Conservation (phyloP, 164 flowering plant species). For the Akebia trifoliata region DNA sequence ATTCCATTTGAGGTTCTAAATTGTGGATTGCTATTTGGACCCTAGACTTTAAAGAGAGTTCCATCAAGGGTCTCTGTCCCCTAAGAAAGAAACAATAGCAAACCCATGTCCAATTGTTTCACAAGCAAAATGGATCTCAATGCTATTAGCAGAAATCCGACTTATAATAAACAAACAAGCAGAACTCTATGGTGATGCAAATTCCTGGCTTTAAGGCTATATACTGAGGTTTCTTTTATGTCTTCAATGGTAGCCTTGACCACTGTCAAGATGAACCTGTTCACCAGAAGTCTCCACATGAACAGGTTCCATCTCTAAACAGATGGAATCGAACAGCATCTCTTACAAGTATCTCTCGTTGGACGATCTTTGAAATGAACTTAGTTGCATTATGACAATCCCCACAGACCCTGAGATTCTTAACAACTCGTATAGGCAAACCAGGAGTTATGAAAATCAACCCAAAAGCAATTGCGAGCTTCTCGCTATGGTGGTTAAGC, state of each 20-base stretch:
- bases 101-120: no score
- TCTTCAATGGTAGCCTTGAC: background rate
- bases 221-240: background rate
- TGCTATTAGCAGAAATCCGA: no score
- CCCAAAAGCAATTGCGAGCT: conserved; percentile 29
- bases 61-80: no score
- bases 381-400: conserved; percentile 91
- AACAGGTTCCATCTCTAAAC: conserved; percentile 73
- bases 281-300: conserved; percentile 95
- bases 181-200: no score
- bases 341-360: conserved; percentile 22
- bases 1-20: no score
- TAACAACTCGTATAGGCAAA: conserved; percentile 19
- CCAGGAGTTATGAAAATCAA: conserved; percentile 23
- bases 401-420: conserved; percentile 33
- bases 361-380: conserved; percentile 22
- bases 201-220: background rate
- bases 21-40: no score
- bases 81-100: no score
- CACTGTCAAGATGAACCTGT: background rate
- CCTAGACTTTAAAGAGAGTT: no score
- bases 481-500: conserved; percentile 28
- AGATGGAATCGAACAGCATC: conserved; percentile 61
- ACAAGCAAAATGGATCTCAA: no score
- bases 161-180: no score